Evolutionary conservation across 2,329 filamentous ascomycete genomes (phyloP).

Genomic region (Ceratocystis cacaofunesta): DNA sequence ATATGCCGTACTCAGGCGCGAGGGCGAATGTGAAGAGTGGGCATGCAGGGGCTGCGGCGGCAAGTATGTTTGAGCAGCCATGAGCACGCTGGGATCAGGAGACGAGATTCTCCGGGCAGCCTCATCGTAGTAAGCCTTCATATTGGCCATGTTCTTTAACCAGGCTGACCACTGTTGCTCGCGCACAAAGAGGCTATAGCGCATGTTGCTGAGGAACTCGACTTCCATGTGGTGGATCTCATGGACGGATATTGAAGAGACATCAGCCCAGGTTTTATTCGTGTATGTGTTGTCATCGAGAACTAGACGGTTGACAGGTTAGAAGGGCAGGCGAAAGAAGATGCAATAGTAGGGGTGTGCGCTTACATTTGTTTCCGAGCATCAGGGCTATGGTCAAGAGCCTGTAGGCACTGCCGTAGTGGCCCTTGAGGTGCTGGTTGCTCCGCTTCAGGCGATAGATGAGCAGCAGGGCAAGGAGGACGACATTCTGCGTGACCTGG

Average conservation of each 20-base stretch:
- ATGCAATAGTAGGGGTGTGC: neutral
- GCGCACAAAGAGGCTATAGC: slow-evolving; percentile 80
- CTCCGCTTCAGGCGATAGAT: slow-evolving; percentile 84
- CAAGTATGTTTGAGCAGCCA: neutral
- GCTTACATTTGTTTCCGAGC: slow-evolving; percentile 89
- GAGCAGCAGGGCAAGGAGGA: slow-evolving; percentile 77
- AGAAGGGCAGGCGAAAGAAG: slow-evolving; percentile 7
- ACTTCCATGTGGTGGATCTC: slow-evolving; percentile 99
- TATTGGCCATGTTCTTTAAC: slow-evolving; percentile 69
- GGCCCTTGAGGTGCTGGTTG: slow-evolving; percentile 79
- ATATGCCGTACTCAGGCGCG: slow-evolving; percentile 11
- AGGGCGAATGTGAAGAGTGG: slow-evolving; percentile 13
- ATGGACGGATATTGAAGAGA: slow-evolving; percentile 80
- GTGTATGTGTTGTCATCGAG: slow-evolving; percentile 98
- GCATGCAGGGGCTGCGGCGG: slow-evolving; percentile 3
- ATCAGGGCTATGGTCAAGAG: slow-evolving; percentile 89
- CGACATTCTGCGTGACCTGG: slow-evolving; percentile 91
- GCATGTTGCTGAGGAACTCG: slow-evolving; percentile 98
- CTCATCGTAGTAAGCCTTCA: slow-evolving; percentile 63
- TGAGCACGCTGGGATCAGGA: slow-evolving; percentile 7
- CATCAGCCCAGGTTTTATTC: slow-evolving; percentile 98
- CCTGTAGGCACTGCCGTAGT: slow-evolving; percentile 83
- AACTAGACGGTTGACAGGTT: slow-evolving; percentile 33
- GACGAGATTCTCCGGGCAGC: slow-evolving; percentile 39
- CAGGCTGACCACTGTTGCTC: slow-evolving; percentile 76